These are phyloP conservation scores for Ustilago bromivora DNA, from an alignment of 1,284 basidiomycete genomes.

Conservation along the genomic window DNA sequence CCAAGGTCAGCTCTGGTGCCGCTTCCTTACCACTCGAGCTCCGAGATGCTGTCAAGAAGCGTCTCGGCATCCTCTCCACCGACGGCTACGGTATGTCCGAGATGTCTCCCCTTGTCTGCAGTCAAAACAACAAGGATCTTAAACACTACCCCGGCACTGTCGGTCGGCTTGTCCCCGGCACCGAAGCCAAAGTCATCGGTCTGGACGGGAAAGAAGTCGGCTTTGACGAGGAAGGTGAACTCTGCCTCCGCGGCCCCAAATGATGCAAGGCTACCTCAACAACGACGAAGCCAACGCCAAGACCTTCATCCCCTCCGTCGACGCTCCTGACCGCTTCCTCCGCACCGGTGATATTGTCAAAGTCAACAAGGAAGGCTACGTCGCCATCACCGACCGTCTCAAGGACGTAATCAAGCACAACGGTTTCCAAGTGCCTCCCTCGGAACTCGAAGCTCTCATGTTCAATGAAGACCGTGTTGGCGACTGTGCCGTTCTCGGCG, in stretches of 20 bases:
- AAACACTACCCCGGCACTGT: conserved; percentile 52
- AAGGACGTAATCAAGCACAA: conserved; percentile 69
- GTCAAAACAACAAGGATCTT: conserved; percentile 60
- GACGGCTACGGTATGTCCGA: conserved; percentile 69
- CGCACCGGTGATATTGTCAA: conserved; percentile 65
- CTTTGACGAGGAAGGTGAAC: conserved; percentile 60
- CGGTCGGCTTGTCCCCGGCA: conserved; percentile 61
- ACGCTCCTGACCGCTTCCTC: conserved; percentile 51
- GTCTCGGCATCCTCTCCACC: conserved; percentile 58
- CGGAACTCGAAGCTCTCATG: conserved; percentile 63
- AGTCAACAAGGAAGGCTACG: conserved; percentile 58
- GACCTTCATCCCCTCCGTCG: conserved; percentile 46
- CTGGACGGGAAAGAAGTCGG: conserved; percentile 52
- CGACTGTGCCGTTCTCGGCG: conserved; percentile 60
- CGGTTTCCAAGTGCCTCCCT: conserved; percentile 67
- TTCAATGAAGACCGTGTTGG: conserved; percentile 52
- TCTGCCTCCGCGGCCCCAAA: conserved; percentile 64
- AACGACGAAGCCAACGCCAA: conserved; percentile 63
- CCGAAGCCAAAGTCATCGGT: conserved; percentile 60
- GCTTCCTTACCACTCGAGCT: conserved; percentile 60
- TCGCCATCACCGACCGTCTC: conserved; percentile 63
- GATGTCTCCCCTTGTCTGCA: conserved; percentile 66
- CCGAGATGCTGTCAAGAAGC: conserved; percentile 49
- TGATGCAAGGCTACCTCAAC: conserved; percentile 67
- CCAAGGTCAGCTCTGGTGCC: conserved; percentile 63